Evolutionary conservation across 2,329 filamentous ascomycete genomes (phyloP).

Genomic region (Aspergillus hortae): DNA sequence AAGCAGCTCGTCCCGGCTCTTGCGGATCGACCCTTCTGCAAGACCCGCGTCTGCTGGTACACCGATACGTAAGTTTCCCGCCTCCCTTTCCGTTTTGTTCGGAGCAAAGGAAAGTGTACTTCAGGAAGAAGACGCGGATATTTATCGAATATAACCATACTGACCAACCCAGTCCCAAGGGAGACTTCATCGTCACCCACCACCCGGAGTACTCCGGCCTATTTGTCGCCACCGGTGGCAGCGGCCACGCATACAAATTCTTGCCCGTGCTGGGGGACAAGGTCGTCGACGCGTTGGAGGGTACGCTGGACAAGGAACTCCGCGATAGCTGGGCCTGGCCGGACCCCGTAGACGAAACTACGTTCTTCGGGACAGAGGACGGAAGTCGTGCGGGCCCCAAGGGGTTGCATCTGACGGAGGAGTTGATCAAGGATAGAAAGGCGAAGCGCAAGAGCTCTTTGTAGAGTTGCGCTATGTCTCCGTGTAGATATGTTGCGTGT

Average conservation of each 20-base stretch:
- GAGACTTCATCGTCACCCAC: conserved; percentile 68
- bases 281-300: conserved; percentile 46
- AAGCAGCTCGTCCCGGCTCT: conserved; percentile 60
- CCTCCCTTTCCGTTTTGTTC: neutral
- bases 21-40: conserved; percentile 57
- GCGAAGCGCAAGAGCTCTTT: conserved; percentile 19
- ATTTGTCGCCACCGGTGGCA: conserved; percentile 52
- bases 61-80: conserved; percentile 56
- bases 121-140: neutral
- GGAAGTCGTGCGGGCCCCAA: conserved; percentile 36
- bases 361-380: conserved; percentile 33
- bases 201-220: conserved; percentile 57
- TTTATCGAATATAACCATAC: too few relatives aligned
- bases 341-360: conserved; percentile 13
- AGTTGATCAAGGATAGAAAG: conserved; percentile 33
- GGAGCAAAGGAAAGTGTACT: neutral
- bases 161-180: conserved; percentile 46
- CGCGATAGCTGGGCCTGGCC: conserved; percentile 43
- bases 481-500: neutral
- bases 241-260: conserved; percentile 55
- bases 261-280: conserved; percentile 53
- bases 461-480: conserved; percentile 10
- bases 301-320: conserved; percentile 40
- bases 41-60: conserved; percentile 71
- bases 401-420: conserved; percentile 34